Evolutionary conservation across 306 rosid species (phyloP).

Genomic region (Glycyrrhiza uralensis): DNA sequence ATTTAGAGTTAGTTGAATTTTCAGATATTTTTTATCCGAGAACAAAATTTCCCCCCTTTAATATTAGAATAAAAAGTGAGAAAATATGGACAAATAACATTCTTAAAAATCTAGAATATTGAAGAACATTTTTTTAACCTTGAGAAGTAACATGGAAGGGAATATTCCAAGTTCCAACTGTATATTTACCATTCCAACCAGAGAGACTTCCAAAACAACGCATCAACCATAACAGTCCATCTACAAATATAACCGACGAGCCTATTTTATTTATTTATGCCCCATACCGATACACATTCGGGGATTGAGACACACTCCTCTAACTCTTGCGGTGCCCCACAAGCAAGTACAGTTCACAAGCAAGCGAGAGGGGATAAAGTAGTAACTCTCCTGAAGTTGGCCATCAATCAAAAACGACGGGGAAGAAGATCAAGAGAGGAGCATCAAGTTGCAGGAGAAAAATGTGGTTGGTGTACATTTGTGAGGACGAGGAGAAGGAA

Average conservation of each 20-base stretch:
- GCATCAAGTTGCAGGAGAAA: constrained; percentile 22
- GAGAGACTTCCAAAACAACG: neutral
- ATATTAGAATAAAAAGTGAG: no score
- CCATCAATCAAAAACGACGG: constrained; percentile 4
- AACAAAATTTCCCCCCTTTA: no score
- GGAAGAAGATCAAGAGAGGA: neutral
- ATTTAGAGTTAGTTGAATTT: no score
- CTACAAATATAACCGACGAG: constrained; percentile 1
- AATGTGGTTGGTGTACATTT: constrained; percentile 70
- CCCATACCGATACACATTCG: neutral
- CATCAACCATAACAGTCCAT: neutral
- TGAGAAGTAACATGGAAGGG: no score
- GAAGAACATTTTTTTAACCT: no score
- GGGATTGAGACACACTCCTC: neutral
- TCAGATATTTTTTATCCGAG: no score
- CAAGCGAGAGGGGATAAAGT: no score
- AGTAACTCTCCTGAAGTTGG: no score
- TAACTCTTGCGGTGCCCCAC: neutral
- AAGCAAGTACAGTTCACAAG: neutral
- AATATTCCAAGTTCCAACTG: no score
- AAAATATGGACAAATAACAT: no score
- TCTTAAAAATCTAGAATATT: no score
- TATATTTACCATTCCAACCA: neutral
- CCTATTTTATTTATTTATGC: no score
- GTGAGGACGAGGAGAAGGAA: constrained; percentile 68